Evolutionary conservation across 2,329 filamentous ascomycete species (phyloP).

Genomic region (Neopestalotiopsis rosae): DNA sequence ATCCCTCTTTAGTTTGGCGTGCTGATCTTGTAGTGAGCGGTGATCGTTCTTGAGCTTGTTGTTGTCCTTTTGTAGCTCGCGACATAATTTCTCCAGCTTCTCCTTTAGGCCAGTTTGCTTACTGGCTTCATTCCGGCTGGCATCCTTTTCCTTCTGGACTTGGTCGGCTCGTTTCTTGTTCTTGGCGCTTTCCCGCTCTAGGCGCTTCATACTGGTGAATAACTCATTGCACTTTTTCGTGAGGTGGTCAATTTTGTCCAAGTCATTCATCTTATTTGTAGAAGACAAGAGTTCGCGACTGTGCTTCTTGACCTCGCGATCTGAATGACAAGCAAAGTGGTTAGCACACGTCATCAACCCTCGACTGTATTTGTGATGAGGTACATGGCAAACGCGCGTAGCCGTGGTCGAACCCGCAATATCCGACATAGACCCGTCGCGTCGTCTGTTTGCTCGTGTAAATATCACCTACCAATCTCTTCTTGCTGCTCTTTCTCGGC

Average conservation of each 20-base stretch:
- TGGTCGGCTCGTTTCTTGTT: slow-evolving; percentile 95
- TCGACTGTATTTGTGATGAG: not conserved
- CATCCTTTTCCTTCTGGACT: slow-evolving; percentile 95
- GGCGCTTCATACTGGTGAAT: slow-evolving; percentile 90
- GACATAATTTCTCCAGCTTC: slow-evolving; percentile 93
- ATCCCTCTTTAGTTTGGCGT: slow-evolving; percentile 80
- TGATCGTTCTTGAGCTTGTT: slow-evolving; percentile 99
- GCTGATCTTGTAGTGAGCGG: slow-evolving; percentile 84
- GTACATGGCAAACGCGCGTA: not conserved
- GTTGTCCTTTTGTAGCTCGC: slow-evolving; percentile 95
- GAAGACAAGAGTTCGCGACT: slow-evolving; percentile 89
- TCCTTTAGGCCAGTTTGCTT: slow-evolving; percentile 93
- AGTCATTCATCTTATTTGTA: slow-evolving; percentile 88
- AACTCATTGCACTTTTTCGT: slow-evolving; percentile 92
- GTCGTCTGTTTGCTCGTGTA: not conserved
- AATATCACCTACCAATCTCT: slow-evolving; percentile 79
- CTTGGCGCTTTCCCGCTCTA: slow-evolving; percentile 92
- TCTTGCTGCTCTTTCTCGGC: slow-evolving; percentile 94
- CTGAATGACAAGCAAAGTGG: not conserved
- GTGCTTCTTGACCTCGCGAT: slow-evolving; percentile 68
- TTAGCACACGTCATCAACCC: not conserved
- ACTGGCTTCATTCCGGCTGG: slow-evolving; percentile 83
- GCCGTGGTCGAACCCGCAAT: not conserved
- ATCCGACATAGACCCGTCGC: not conserved
- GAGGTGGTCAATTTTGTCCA: slow-evolving; percentile 89